These are phyloP conservation scores for Cladorrhinum sp. DNA, from an alignment of 2,329 filamentous ascomycete species.

Conservation along the genomic window DNA sequence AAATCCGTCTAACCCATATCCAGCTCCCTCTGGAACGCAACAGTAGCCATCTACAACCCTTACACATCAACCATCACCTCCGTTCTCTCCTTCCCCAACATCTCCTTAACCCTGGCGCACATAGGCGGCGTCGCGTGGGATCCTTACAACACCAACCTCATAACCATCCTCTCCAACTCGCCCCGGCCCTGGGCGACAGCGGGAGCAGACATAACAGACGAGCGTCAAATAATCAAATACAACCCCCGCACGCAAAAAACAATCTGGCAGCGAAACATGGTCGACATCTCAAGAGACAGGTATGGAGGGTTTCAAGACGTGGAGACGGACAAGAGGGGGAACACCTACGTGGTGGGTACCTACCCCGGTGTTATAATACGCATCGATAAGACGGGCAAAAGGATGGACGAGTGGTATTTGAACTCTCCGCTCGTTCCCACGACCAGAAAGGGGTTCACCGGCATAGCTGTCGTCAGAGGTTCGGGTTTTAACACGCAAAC, in stretches of 20 bases:
- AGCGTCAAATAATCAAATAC: slow-evolving; percentile 38
- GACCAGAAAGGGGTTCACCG: slow-evolving; percentile 28
- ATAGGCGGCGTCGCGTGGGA: slow-evolving; percentile 38
- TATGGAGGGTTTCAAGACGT: slow-evolving; percentile 42
- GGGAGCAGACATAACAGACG: slow-evolving; percentile 36
- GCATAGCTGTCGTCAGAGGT: slow-evolving; percentile 26
- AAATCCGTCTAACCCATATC: not conserved
- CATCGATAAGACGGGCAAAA: slow-evolving; percentile 31
- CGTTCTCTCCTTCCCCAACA: slow-evolving; percentile 29
- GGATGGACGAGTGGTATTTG: slow-evolving; percentile 34
- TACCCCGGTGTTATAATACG: slow-evolving; percentile 37
- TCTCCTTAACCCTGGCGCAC: slow-evolving; percentile 33
- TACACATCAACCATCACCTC: slow-evolving; percentile 30
- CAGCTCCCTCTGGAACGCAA: slow-evolving; percentile 34
- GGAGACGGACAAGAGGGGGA: slow-evolving; percentile 35
- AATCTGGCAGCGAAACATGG: slow-evolving; percentile 36
- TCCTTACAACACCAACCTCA: slow-evolving; percentile 29
- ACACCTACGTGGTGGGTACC: slow-evolving; percentile 38
- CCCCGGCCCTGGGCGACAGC: slow-evolving; percentile 35
- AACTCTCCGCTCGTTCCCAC: slow-evolving; percentile 27
- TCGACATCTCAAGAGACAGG: slow-evolving; percentile 26
- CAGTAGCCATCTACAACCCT: slow-evolving; percentile 34
- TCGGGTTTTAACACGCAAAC: too few relatives aligned
- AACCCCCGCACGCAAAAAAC: slow-evolving; percentile 27
- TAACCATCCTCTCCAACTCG: slow-evolving; percentile 37